Base-by-base conservation (phyloP, 306 rosid genomes). In the Prosopis cineraria region DNA sequence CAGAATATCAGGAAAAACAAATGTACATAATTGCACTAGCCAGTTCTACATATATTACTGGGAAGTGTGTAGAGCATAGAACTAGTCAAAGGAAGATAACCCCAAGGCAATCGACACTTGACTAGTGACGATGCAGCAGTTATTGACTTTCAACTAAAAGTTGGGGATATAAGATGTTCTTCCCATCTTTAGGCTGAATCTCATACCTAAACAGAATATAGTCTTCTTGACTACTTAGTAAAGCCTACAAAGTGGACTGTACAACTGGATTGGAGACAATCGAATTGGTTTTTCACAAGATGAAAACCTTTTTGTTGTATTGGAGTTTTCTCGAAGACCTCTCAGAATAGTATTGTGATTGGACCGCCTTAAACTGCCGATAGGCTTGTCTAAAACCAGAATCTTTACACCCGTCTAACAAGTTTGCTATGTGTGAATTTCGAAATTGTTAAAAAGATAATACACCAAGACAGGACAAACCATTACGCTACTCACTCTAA, bases 361-460 rank as follows among this genome's bases (percentile, higher is more conserved):
- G 66, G 64, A 69, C 33, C 60, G 41, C 58, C 55, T 20, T 36
- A 34, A 58, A 19, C 11, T 50, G 41, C 13, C 25, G 5, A 47
- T 17, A 50, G 43, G 25, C 5, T 25, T 33, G 5, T 34, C 20
- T 39, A 16, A 50, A 67, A 73, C 73, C 39, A 31, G 27, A 73
- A 47, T 66, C 60, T 59, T n/a, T 66, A 20, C 36, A 41, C 29
- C 2, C 41, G 55, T 80, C 72, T 56, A 36, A 58, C 7, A 20
- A 17, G 22, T 64, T 77, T 65, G 59, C 73, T 68, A 52, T 29
- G 67, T 22, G 27, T 44, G 77, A 11, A 65, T 60, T 34, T 77
- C 19, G 45, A 53, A 82, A 56, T 27, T 78, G 79, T 3, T 45
- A 65, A 70, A 77, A 80, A 80, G 76, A 33, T 85, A 83, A 56